Base-by-base conservation (phyloP, 495 filamentous ascomycete genomes). In the Niebla homalea region DNA sequence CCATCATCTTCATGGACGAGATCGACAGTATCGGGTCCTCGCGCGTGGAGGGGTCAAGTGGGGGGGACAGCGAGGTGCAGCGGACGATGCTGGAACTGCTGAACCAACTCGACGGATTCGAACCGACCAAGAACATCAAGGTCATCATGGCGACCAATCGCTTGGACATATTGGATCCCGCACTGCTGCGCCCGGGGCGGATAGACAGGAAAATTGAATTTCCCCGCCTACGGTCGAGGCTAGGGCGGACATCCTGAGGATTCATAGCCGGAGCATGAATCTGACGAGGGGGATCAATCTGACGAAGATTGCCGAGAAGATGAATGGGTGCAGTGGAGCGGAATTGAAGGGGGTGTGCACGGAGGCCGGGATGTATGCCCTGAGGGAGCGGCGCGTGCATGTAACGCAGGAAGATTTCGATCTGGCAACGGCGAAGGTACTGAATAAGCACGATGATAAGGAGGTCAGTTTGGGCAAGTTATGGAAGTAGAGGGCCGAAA, bases 1-100 rank as follows among this genome's bases (percentile, higher is more conserved):
- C 86, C 60, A 99, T 99, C 64, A 99, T 99, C 67, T 99, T 99
- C 74, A 99, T 99, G 90, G 92, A 99, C 70, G 92, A 99, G 66
- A 97, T 99, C 70, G 92, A 99, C 67, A 93, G 86, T 52, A 99
- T 99, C 70, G 92, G 93, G 29, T 94, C 88, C 6, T 94, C 88
- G 43, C 85, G 92, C 57, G 94, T 99, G 53, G 92, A 99, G 57
- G 89, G 89, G 1, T 89, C 84, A 44, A 89, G 86, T 14, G 89
- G 88, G 36, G 92, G 93, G 60, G 92, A 99, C 62, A 94, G 89
- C n/a, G 92, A 99, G 67, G 92, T 99, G 50, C 92, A 99, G 67
- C 84, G 92, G 49, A 99, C 93, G n/a, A 97, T 99, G 89, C 64
- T 98, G 63, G 92, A 98, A 63, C 77, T 98, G 45, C 78, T 98